A percentile compares a stretch with the other conserved stretches of the same genome.
Evolutionary conservation across 2,329 filamentous ascomycete genomes (phyloP).

Genomic region (Anisogramma anomala): DNA sequence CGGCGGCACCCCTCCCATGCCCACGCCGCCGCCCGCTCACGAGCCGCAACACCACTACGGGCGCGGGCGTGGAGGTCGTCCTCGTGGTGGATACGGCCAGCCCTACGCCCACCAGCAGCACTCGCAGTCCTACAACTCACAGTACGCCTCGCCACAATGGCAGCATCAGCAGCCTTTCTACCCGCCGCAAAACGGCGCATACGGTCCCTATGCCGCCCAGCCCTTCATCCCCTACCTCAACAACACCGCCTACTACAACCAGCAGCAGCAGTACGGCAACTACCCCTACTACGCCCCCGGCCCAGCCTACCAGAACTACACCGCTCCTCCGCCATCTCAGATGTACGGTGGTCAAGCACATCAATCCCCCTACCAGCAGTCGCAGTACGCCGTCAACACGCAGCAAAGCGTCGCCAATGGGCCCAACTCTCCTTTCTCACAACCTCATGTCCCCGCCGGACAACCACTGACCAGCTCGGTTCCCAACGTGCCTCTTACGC

Average conservation of each 20-base stretch:
- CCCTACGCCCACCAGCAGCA: conserved; percentile 1
- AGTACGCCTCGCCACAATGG: conserved; percentile 9
- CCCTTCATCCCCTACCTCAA: neutral
- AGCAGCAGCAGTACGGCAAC: neutral
- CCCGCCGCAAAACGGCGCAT: neutral
- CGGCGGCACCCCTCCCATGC: conserved; percentile 8
- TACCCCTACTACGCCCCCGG: neutral
- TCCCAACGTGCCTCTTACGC: conserved; percentile 34
- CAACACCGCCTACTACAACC: conserved; percentile 15
- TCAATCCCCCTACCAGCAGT: conserved; percentile 24
- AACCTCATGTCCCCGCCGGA: conserved; percentile 28
- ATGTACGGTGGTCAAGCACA: conserved; percentile 11
- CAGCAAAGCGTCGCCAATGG: neutral
- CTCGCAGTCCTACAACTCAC: conserved; percentile 17
- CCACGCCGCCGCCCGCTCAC: conserved; percentile 3
- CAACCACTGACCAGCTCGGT: conserved; percentile 30
- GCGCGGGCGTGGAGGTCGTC: conserved; percentile 2
- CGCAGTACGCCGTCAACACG: conserved; percentile 21
- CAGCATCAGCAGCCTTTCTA: conserved; percentile 1
- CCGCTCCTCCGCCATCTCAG: neutral
- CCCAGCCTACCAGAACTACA: neutral
- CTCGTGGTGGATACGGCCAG: conserved; percentile 2
- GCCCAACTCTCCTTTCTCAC: conserved; percentile 11
- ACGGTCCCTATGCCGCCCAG: conserved; percentile 3
- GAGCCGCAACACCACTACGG: conserved; percentile 14